Evolutionary conservation across 2,329 filamentous ascomycete genomes (phyloP).

Genomic region (Aspergillus ibericus): DNA sequence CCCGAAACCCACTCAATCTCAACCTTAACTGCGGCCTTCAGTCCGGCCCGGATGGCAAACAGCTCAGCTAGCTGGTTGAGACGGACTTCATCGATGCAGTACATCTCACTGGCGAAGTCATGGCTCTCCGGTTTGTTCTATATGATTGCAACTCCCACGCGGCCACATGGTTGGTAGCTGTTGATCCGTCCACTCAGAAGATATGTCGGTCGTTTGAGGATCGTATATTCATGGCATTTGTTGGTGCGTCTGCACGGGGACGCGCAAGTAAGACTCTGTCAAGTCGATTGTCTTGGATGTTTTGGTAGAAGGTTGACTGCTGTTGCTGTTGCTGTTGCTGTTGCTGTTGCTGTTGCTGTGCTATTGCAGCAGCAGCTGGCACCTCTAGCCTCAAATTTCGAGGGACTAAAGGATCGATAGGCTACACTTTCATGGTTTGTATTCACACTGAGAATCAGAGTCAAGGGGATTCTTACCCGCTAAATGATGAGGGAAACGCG

Average conservation of each 20-base stretch:
- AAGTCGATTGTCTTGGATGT: neutral
- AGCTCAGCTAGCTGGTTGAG: neutral
- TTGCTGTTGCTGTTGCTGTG: too few species aligned
- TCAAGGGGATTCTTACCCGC: too few species aligned
- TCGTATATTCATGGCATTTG: neutral
- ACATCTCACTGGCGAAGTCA: neutral
- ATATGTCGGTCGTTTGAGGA: neutral
- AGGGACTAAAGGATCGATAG: too few species aligned
- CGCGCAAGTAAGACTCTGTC: neutral
- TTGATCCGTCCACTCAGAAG: neutral
- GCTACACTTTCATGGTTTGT: too few species aligned
- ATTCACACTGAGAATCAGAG: too few species aligned
- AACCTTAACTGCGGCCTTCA: conserved; percentile 3
- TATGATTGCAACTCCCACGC: neutral
- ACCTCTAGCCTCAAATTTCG: neutral
- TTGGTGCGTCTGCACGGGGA: neutral
- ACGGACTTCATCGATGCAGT: neutral
- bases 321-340: neutral
- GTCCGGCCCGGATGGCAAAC: conserved; percentile 2
- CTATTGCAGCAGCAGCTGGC: neutral
- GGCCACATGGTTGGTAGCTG: neutral
- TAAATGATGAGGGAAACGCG: neutral
- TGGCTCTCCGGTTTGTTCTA: neutral
- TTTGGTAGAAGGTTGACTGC: neutral
- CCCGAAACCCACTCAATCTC: conserved; percentile 4